Percentiles rank a stretch among this genome's conserved stretches.
Evolutionary conservation across 139 green algal genomes (phyloP).

Genomic region (Coccomyxa sp.): DNA sequence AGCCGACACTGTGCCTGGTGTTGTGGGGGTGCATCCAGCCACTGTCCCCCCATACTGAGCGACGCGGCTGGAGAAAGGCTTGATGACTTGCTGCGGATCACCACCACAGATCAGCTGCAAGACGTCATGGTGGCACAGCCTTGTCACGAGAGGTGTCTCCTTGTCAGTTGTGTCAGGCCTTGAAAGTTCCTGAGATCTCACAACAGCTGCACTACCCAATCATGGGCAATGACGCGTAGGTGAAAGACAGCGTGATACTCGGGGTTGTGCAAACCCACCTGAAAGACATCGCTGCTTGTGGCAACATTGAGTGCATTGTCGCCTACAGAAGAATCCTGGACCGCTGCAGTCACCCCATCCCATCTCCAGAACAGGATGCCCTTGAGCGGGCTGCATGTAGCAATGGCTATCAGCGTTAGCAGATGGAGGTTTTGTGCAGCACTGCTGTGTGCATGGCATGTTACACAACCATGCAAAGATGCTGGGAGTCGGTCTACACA

Average conservation of each 20-base stretch:
- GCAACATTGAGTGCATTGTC: not conserved
- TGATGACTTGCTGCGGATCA: not conserved
- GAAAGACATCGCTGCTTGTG: not conserved
- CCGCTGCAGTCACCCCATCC: not conserved
- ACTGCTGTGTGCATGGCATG: not conserved
- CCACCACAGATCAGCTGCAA: not conserved
- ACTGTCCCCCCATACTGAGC: not conserved
- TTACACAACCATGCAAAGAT: no score
- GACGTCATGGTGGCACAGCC: not conserved
- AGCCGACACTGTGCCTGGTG: not conserved
- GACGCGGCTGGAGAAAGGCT: not conserved
- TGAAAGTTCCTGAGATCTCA: no score
- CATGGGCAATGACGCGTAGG: no score
- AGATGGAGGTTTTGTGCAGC: not conserved
- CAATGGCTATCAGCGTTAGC: not conserved
- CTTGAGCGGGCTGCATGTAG: not conserved
- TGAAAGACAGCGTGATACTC: no score
- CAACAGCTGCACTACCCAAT: no score
- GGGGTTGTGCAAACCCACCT: not conserved
- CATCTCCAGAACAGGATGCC: slow-evolving; percentile 7
- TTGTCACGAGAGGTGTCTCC: no score
- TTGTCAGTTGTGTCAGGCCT: no score
- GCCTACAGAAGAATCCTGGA: not conserved
- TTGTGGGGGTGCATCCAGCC: not conserved
- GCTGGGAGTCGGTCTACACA: no score